Conservation (phyloP, 257 asterid genomes). For the Fraxinus pennsylvanica region DNA sequence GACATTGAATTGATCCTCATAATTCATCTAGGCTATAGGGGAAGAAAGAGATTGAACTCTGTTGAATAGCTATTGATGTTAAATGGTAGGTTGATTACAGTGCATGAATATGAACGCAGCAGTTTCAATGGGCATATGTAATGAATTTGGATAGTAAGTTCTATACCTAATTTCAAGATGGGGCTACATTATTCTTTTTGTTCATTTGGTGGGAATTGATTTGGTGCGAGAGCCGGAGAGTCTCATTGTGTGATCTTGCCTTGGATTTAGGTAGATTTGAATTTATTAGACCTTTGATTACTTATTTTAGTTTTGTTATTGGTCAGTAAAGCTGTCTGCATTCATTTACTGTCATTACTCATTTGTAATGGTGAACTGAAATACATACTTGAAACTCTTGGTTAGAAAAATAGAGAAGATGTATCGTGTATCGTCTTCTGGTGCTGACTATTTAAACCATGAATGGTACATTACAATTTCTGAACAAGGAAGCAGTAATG, state of each 20-base stretch:
- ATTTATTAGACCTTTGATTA: neutral
- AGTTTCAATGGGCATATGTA: neutral
- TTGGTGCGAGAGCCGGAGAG: neutral
- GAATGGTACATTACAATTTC: neutral
- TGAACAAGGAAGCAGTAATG: neutral
- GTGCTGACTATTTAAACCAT: neutral
- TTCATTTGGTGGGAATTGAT: neutral
- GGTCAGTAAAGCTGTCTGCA: neutral
- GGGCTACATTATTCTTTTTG: neutral
- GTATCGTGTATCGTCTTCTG: neutral
- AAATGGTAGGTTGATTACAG: neutral
- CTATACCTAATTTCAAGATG: neutral
- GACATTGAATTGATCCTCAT: neutral
- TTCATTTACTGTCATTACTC: neutral
- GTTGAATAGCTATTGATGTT: neutral
- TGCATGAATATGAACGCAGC: neutral
- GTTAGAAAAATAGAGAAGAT: neutral
- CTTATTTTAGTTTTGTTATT: neutral
- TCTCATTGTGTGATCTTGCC: neutral
- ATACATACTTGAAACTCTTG: neutral
- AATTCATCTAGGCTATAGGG: neutral
- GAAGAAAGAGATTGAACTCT: neutral
- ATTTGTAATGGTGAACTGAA: neutral
- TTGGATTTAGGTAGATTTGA: neutral
- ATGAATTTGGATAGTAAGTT: neutral